A percentile compares a stretch with the other conserved stretches of the same genome.
phyloP scores from a whole-genome alignment of 176 grass and related monocot genomes.

The Canna indica region DNA sequence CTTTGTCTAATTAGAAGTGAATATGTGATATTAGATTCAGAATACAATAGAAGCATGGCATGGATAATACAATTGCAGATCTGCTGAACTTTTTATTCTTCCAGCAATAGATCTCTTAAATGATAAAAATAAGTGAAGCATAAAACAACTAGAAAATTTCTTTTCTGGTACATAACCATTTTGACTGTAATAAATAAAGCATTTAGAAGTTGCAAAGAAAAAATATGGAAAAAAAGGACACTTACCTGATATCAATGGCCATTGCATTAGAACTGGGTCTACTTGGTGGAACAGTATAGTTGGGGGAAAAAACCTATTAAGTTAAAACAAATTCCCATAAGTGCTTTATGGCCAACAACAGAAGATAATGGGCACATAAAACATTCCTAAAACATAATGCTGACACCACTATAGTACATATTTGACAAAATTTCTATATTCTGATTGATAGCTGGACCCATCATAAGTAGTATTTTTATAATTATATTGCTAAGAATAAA shows the following conservation, averaged over 20 bases:
- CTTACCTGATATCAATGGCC: constrained; percentile 76
- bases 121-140: no score
- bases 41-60: neutral
- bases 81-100: no score
- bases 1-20: constrained; percentile 41
- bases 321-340: constrained; percentile 2
- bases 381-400: neutral
- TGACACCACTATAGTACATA: neutral
- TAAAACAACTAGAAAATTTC: no score
- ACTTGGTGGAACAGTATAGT: constrained; percentile 50
- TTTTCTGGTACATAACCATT: no score
- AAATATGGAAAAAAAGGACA: neutral
- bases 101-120: no score
- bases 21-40: neutral
- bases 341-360: neutral
- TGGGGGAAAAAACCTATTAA: constrained; percentile 71
- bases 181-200: no score
- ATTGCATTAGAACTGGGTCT: constrained; percentile 66
- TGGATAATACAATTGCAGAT: no score
- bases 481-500: no score
- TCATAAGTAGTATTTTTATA: no score
- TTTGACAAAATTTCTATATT: neutral
- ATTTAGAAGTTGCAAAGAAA: neutral
- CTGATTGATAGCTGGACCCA: no score
- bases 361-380: no score